These are phyloP conservation scores for Yamadazyma spencermartinsiae DNA, from an alignment of 1,139 yeast species.

Conservation along the genomic window DNA sequence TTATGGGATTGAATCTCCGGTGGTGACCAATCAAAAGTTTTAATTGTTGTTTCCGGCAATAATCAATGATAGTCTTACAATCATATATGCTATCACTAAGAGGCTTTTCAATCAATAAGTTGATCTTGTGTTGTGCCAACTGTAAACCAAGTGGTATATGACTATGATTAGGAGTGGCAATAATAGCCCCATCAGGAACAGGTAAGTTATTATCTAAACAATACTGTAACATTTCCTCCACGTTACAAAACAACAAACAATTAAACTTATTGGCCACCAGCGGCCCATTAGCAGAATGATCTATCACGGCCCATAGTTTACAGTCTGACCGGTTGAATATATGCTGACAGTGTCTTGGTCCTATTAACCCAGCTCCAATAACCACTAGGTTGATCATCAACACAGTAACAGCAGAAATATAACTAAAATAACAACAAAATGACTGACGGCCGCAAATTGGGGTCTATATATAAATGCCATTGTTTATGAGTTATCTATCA, in stretches of 20 bases:
- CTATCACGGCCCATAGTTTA: constrained; percentile 36
- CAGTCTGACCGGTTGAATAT: constrained; percentile 23
- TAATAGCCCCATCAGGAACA: constrained; percentile 39
- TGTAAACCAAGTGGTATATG: constrained; percentile 35
- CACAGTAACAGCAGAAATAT: not conserved
- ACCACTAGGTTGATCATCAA: constrained; percentile 12
- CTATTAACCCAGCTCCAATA: constrained; percentile 42
- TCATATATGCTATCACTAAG: constrained; percentile 32
- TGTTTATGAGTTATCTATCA: not conserved
- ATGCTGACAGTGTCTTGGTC: constrained; percentile 44
- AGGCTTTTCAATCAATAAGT: constrained; percentile 41
- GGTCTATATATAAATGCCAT: not conserved
- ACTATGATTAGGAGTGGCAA: constrained; percentile 44
- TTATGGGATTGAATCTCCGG: constrained; percentile 40
- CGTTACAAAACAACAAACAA: constrained; percentile 27
- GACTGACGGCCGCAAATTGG: not conserved
- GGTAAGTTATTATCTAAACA: constrained; percentile 23
- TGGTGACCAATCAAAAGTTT: constrained; percentile 42
- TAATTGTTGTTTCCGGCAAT: constrained; percentile 21
- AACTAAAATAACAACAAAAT: too few species aligned
- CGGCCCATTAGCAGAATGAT: constrained; percentile 43
- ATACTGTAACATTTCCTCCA: constrained; percentile 30
- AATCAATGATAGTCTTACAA: constrained; percentile 31
- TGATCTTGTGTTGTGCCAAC: constrained; percentile 34
- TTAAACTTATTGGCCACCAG: constrained; percentile 30